These are phyloP conservation scores for Pichia nanzhaoensis DNA, from an alignment of 805 yeast species.

Conservation along the genomic window DNA sequence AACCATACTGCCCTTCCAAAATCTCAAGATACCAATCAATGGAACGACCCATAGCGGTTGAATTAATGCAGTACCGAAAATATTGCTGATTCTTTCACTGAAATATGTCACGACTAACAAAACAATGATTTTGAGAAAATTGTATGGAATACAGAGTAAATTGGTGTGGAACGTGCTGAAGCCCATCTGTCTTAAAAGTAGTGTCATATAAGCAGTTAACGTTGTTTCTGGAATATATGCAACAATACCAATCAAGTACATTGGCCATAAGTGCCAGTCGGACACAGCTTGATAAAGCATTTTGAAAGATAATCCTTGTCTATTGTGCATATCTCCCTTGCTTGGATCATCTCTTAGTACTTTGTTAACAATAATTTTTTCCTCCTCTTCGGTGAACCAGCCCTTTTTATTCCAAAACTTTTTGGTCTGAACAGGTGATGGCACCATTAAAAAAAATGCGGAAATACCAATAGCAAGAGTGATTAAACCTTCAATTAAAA, in stretches of 20 bases:
- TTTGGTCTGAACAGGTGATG: conserved; percentile 30
- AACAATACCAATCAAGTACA: conserved; percentile 41
- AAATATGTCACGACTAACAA: conserved; percentile 32
- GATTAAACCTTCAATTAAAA: conserved; percentile 54
- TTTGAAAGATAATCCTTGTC: conserved; percentile 41
- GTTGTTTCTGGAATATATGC: conserved; percentile 34
- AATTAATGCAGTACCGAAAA: conserved; percentile 17
- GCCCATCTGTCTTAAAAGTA: conserved; percentile 43
- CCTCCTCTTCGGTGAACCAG: conserved; percentile 48
- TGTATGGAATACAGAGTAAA: conserved; percentile 45
- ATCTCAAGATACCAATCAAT: conserved; percentile 22
- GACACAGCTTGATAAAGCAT: conserved; percentile 34
- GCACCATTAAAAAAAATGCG: conserved; percentile 28
- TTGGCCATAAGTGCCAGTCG: conserved; percentile 53
- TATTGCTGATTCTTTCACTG: conserved; percentile 31
- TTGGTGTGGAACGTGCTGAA: conserved; percentile 48
- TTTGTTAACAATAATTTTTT: conserved; percentile 50
- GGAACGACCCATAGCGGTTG: conserved; percentile 26
- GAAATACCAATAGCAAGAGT: conserved; percentile 47
- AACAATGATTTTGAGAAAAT: conserved; percentile 32
- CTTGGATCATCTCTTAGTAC: conserved; percentile 58
- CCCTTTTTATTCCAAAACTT: conserved; percentile 25
- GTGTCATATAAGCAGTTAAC: conserved; percentile 38
- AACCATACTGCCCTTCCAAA: conserved; percentile 24
- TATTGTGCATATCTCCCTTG: conserved; percentile 59